These are phyloP conservation scores for Tulasnella sp. DNA, from an alignment of 768 basidiomycete species.

Conservation along the genomic window DNA sequence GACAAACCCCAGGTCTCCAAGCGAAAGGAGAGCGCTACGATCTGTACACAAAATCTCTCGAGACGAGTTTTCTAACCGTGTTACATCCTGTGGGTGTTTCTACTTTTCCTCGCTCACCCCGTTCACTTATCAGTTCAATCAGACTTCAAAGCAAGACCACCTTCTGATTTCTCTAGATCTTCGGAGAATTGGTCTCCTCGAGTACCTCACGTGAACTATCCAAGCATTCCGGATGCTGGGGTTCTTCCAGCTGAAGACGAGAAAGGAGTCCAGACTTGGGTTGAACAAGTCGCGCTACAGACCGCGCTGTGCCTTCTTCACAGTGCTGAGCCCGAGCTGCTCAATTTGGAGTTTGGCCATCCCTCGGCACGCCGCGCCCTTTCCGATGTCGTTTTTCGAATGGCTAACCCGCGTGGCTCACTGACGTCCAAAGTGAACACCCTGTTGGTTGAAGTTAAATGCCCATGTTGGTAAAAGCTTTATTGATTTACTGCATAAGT, in stretches of 20 bases:
- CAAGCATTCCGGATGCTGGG: not conserved
- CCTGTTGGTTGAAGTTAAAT: not conserved
- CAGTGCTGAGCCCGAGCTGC: not conserved
- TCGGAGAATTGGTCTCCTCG: not conserved
- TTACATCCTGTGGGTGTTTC: not conserved
- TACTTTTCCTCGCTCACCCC: not conserved
- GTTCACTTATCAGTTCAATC: not conserved
- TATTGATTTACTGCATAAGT: too few relatives aligned
- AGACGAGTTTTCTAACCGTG: not conserved
- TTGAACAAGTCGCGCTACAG: not conserved
- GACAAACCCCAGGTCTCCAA: not conserved
- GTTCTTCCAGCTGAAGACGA: not conserved
- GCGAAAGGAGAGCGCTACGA: not conserved
- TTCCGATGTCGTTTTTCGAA: not conserved
- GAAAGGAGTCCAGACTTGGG: not conserved
- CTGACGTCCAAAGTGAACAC: not conserved
- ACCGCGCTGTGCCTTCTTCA: not conserved
- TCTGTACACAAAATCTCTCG: not conserved
- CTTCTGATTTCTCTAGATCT: not conserved
- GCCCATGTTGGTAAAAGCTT: not conserved
- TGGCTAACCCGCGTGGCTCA: not conserved
- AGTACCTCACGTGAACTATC: not conserved
- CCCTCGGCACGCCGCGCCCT: not conserved
- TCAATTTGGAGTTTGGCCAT: not conserved
- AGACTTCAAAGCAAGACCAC: slow-evolving; percentile 4